These are phyloP conservation scores for Botrytis sinoallii DNA, from an alignment of 2,329 filamentous ascomycete genomes.

Conservation along the genomic window DNA sequence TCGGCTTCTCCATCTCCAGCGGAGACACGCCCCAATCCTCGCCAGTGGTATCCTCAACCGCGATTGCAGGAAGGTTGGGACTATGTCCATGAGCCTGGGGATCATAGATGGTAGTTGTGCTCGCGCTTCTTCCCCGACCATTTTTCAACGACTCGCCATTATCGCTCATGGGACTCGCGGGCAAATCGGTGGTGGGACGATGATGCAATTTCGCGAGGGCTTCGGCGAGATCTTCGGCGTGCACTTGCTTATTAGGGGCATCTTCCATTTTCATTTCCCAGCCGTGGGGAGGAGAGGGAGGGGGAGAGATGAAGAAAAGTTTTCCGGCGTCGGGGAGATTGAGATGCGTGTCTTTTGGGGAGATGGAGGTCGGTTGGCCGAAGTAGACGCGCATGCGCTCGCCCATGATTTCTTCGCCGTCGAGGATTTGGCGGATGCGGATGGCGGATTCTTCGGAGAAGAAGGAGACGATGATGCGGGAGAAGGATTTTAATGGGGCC, in stretches of 20 bases:
- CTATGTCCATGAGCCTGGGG: constrained; percentile 54
- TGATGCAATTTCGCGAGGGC: constrained; percentile 62
- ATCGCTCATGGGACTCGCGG: constrained; percentile 44
- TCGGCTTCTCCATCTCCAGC: constrained; percentile 42
- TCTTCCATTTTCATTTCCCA: constrained; percentile 68
- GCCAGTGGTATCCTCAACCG: constrained; percentile 62
- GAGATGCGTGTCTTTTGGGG: constrained; percentile 55
- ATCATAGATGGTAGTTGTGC: constrained; percentile 64
- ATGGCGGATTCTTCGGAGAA: constrained; percentile 67
- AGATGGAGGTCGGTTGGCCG: constrained; percentile 58
- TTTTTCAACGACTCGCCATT: constrained; percentile 25
- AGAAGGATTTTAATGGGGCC: constrained; percentile 78
- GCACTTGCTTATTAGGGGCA: constrained; percentile 66
- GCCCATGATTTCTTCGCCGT: constrained; percentile 71
- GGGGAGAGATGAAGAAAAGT: constrained; percentile 70
- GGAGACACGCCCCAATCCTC: constrained; percentile 46
- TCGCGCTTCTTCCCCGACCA: constrained; percentile 51
- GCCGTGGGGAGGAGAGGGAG: constrained; percentile 64
- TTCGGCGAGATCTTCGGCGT: constrained; percentile 66
- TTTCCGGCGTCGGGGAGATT: constrained; percentile 67
- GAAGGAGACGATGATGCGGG: constrained; percentile 78
- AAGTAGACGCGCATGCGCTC: constrained; percentile 67
- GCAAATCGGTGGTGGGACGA: constrained; percentile 37
- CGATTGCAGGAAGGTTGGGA: constrained; percentile 60
- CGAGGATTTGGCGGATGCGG: constrained; percentile 67